Conservation (phyloP, 2,329 filamentous ascomycete genomes). For the Aspergillus costaricaensis region DNA sequence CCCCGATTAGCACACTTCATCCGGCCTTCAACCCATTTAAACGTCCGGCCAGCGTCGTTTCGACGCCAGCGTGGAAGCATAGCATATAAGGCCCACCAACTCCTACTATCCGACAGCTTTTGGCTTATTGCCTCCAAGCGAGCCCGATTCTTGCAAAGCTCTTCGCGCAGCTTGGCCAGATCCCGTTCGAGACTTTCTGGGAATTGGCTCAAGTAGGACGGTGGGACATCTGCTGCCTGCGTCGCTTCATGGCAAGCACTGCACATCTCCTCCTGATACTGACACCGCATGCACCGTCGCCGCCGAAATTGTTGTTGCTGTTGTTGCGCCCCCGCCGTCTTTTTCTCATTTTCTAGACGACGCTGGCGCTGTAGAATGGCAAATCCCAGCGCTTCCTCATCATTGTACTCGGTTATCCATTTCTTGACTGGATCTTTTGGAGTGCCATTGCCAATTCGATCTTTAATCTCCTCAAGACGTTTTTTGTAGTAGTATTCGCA, state of each 20-base stretch:
- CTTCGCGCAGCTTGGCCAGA: neutral
- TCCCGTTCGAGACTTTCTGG: neutral
- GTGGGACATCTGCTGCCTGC: neutral
- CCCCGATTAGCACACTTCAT: neutral
- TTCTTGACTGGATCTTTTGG: neutral
- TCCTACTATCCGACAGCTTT: neutral
- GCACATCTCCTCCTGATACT: neutral
- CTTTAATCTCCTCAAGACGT: neutral
- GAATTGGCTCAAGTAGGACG: neutral
- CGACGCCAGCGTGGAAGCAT: neutral
- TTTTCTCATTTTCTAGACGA: neutral
- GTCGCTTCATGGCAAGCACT: neutral
- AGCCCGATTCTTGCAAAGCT: neutral
- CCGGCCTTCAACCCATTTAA: neutral
- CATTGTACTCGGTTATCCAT: neutral
- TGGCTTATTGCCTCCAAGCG: neutral
- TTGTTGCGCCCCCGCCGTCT: neutral
- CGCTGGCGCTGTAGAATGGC: neutral
- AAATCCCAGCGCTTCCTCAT: neutral
- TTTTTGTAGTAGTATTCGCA: neutral
- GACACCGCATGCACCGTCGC: neutral
- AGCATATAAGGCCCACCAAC: neutral
- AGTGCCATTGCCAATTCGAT: accelerated
- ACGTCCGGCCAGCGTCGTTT: neutral
- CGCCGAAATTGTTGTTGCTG: neutral